phyloP scores from a whole-genome alignment of 768 basidiomycete species.

The Asterophora parasitica region DNA sequence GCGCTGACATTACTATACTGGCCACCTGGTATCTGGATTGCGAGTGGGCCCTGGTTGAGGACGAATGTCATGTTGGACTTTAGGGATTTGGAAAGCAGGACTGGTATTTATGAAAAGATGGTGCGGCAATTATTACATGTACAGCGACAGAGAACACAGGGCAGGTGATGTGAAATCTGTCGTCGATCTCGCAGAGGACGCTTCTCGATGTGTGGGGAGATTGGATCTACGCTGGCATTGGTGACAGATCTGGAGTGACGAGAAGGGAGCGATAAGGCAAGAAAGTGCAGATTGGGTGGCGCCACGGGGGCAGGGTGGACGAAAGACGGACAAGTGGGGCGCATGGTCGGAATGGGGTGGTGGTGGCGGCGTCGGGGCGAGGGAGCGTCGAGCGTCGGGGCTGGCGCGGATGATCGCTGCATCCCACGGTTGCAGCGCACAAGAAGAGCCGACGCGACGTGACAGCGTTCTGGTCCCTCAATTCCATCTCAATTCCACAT shows the following conservation, averaged over 20 bases:
- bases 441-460: constrained; percentile 13
- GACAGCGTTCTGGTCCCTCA: too few relatives aligned
- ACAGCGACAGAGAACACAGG: constrained; percentile 14
- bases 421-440: constrained; percentile 34
- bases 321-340: not conserved
- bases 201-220: constrained; percentile 17
- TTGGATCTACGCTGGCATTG: constrained; percentile 14
- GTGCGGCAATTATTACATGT: constrained; percentile 17
- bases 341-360: not conserved
- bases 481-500: too few relatives aligned
- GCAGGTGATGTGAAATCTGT: constrained; percentile 13
- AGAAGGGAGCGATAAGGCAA: not conserved
- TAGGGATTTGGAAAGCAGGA: not conserved
- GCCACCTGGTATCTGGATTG: not conserved
- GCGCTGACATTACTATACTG: not conserved
- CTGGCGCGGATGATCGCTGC: too few relatives aligned
- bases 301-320: constrained; percentile 8
- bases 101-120: constrained; percentile 1
- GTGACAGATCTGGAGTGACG: constrained; percentile 4
- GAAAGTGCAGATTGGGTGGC: not conserved
- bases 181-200: constrained; percentile 3
- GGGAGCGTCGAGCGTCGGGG: too few relatives aligned
- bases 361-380: not conserved
- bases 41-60: not conserved
- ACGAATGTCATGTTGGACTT: not conserved